A percentile compares a stretch with the other conserved stretches of the same genome.
Evolutionary conservation across 1,139 yeast genomes (phyloP).

Genomic region (Yamadazyma epiphylla): DNA sequence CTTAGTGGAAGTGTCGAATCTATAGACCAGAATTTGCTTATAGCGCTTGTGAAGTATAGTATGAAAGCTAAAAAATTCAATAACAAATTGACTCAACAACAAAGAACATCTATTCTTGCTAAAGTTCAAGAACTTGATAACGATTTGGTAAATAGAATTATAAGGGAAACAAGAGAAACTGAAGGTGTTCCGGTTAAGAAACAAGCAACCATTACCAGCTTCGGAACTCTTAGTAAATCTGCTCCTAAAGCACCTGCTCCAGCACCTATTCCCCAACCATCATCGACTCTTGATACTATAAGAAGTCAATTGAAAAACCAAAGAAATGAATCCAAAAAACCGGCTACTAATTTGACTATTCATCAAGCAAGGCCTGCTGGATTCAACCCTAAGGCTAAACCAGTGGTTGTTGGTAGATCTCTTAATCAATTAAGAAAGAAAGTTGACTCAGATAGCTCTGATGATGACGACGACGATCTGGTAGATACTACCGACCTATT

Average conservation of each 20-base stretch:
- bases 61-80: conserved; percentile 62
- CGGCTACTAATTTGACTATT: conserved; percentile 34
- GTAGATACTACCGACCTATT: conserved; percentile 42
- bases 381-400: conserved; percentile 51
- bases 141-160: conserved; percentile 49
- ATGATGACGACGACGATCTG: conserved; percentile 30
- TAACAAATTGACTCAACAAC: conserved; percentile 59
- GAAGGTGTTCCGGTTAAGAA: conserved; percentile 8
- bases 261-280: conserved; percentile 16
- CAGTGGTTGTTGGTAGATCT: conserved; percentile 33
- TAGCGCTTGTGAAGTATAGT: conserved; percentile 57
- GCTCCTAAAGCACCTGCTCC: conserved; percentile 42
- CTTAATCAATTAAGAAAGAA: conserved; percentile 28
- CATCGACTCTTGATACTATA: conserved; percentile 36
- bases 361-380: conserved; percentile 79
- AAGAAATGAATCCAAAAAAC: conserved; percentile 16
- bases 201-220: conserved; percentile 50
- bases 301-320: conserved; percentile 32
- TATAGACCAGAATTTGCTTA: conserved; percentile 48
- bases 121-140: conserved; percentile 55
- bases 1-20: conserved; percentile 49
- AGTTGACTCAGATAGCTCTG: conserved; percentile 32
- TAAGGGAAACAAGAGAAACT: conserved; percentile 10
- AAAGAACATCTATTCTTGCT: conserved; percentile 52
- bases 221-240: conserved; percentile 36